Base-by-base conservation (phyloP, 129 eudicot genomes). In the Logfia minima region DNA sequence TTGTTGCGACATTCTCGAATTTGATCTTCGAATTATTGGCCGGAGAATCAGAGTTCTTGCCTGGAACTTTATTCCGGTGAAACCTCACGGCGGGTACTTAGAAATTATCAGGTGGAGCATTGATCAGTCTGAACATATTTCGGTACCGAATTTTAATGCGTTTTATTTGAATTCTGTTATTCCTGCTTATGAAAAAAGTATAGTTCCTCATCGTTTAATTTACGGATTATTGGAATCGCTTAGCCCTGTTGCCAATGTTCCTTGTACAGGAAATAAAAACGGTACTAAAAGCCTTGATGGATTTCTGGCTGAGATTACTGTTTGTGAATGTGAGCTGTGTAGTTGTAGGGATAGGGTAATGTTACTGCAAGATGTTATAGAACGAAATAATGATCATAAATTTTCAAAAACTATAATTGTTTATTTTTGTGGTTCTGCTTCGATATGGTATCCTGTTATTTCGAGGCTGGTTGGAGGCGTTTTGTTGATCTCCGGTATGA, bases 41-140 rank as follows among this genome's bases (percentile, higher is more conserved):
- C 82, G 66, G 66, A 82, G 61, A 72, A 82, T 95, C 76, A 75
- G 43, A 18, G 77, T 91, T 32, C 62, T 76, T 1, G 86, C 96
- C 75, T 95, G 96, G 96, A 95, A 95, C 68, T 95, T 87, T 45
- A 75, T 95, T 78, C 99, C 97, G 22, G 24, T 74, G 4, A 89
- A 91, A 66, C 82, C 68, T 35, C 84, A 74, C 19, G 76, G 82
- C 6, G 99, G 96, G 1, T 83, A 72, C 26, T 52, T 95, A 68
- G 99, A 95, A 59, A 89, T 95, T 17, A 87, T 91, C 66, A 76
- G 78, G 56, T 95, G 97, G 99, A 74, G 43, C 26, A 64, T 85
- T 78, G 61, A 59, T 61, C 29, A 16, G 75, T 29, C 35, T 75
- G 76, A 45, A 24, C 32, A n/a, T 3, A 17, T 19, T 41, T 76